Evolutionary conservation across 2,329 filamentous ascomycete genomes (phyloP).

Genomic region (Colletotrichum scovillei): DNA sequence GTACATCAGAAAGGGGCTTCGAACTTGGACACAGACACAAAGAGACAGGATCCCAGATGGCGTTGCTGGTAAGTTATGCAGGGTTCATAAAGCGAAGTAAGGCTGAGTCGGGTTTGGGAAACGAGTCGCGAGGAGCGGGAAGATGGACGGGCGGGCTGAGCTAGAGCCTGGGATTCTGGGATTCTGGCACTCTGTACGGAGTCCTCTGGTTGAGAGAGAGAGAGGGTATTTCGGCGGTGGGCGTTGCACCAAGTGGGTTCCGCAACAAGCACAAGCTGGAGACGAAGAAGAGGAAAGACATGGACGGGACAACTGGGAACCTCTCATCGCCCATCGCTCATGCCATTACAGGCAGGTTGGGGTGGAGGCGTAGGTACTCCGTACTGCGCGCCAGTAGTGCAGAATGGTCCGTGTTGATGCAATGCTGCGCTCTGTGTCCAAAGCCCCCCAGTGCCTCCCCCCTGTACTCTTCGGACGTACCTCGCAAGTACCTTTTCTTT

Average conservation of each 20-base stretch:
- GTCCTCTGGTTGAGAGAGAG: neutral
- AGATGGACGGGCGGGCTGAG: conserved; percentile 8
- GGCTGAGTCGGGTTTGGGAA: conserved; percentile 18
- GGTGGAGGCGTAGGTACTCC: neutral
- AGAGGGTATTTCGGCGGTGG: conserved; percentile 26
- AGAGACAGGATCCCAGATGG: neutral
- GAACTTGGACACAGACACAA: neutral
- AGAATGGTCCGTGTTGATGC: conserved; percentile 28
- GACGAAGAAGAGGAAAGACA: neutral
- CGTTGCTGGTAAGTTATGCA: conserved; percentile 4
- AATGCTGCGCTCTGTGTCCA: conserved; percentile 1
- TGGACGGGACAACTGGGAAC: neutral
- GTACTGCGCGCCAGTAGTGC: neutral
- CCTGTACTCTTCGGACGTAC: neutral
- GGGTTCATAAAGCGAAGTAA: conserved; percentile 31
- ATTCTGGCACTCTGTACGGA: no score
- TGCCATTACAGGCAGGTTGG: neutral
- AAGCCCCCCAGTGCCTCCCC: neutral
- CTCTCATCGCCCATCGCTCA: no score
- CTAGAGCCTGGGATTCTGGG: neutral
- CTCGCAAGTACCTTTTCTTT: neutral
- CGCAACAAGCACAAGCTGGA: neutral
- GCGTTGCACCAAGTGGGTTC: conserved; percentile 31
- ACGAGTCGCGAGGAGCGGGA: conserved; percentile 25
- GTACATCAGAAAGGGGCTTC: neutral